phyloP scores from a whole-genome alignment of 2,329 filamentous ascomycete genomes.

The Whalleya microplaca region DNA sequence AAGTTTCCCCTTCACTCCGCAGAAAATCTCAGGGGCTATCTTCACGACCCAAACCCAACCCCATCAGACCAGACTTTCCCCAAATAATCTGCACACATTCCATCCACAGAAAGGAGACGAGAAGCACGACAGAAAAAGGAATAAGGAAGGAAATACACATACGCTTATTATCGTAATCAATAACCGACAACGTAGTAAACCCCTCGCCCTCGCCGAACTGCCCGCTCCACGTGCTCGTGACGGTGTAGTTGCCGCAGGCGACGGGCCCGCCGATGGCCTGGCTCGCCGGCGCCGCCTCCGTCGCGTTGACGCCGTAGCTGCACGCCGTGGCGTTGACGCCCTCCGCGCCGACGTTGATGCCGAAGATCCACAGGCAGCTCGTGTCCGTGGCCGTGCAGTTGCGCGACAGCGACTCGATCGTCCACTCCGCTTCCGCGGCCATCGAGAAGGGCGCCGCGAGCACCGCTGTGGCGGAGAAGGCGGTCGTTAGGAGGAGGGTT shows the following conservation, averaged over 20 bases:
- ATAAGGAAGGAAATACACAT: slow-evolving; percentile 57
- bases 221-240: slow-evolving; percentile 60
- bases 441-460: slow-evolving; percentile 23
- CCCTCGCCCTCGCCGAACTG: slow-evolving; percentile 57
- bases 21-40: too few relatives aligned
- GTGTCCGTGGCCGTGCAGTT: slow-evolving; percentile 43
- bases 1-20: too few relatives aligned
- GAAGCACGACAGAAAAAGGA: background rate
- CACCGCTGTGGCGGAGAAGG: slow-evolving; percentile 26
- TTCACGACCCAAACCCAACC: too few relatives aligned
- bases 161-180: slow-evolving; percentile 46
- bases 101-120: background rate
- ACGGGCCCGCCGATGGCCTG: slow-evolving; percentile 41
- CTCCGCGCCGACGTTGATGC: slow-evolving; percentile 40
- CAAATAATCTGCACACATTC: too few relatives aligned
- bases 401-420: slow-evolving; percentile 43
- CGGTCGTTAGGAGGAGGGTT: slow-evolving; percentile 26
- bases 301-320: slow-evolving; percentile 41
- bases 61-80: too few relatives aligned
- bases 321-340: slow-evolving; percentile 38
- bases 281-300: slow-evolving; percentile 39
- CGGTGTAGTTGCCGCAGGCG: slow-evolving; percentile 52
- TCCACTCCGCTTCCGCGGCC: slow-evolving; percentile 42
- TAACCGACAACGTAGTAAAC: slow-evolving; percentile 59
- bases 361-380: slow-evolving; percentile 46